Base-by-base conservation (phyloP, 2,329 filamentous ascomycete species). In the Trichoderma cornu-damae region DNA sequence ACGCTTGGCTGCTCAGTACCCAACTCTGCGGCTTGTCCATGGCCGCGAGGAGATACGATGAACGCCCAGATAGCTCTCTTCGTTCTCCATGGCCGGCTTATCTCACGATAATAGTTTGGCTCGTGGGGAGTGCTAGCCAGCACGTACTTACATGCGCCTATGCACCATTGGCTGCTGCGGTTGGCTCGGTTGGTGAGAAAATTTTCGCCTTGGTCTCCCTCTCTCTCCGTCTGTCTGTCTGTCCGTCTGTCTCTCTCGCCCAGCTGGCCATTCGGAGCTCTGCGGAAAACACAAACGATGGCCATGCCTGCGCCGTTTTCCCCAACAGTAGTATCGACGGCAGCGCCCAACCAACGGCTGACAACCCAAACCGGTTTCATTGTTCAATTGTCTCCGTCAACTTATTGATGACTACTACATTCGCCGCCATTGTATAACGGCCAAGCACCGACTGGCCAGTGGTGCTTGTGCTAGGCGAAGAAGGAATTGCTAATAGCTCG, bases 161-260 rank as follows among this genome's bases (percentile, higher is more conserved):
- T 40, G 57, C 46, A 43, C 20, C 30, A 51, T 24, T 6, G 34
- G 40, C 20, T 14, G 7, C 38, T 51, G 32, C 49, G 56, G 56
- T 53, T 58, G 56, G 56, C 49, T 58, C 56, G 56, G 56, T 18
- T 58, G 42, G 28, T n/a, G n/a, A n/a, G n/a, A 50, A 35, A 14
- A 11, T 38, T 55, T 46, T 46, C 28, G n/a, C n/a, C 16, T 16
- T 38, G 6, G 12, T 38, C 9, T 38, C 16, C 22, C 11, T 35
- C 26, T 54, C 14, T n/a, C n/a, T n/a, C n/a, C n/a, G n/a, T n/a
- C n/a, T n/a, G n/a, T n/a, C n/a, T n/a, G n/a, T n/a, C n/a, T n/a
- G n/a, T n/a, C n/a, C n/a, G n/a, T n/a, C n/a, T n/a, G 22, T 24
- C 34, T 24, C 7, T 53, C 7, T 42, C 18, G 16, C 14, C 11